Percentiles rank a stretch among this genome's conserved stretches.
phyloP scores from a whole-genome alignment of 805 yeast genomes.

The Metschnikowia gruessii region DNA sequence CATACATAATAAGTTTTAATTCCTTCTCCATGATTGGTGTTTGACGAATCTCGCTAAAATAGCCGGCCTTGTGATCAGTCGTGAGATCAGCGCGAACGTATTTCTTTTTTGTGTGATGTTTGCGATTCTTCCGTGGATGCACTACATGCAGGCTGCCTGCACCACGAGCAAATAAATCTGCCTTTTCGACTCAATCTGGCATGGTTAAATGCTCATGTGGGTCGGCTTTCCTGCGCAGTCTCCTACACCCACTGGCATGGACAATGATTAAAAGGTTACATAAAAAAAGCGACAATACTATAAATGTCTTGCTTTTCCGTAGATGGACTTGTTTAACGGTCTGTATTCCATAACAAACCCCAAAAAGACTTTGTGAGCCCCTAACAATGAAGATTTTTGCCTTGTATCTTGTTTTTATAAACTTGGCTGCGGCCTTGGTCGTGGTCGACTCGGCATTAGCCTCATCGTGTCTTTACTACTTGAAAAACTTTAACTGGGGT shows the following conservation, averaged over 20 bases:
- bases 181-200: slow-evolving; percentile 1
- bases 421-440: slow-evolving; percentile 13
- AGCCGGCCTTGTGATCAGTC: too few relatives aligned
- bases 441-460: slow-evolving; percentile 20
- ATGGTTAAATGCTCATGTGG: slow-evolving; percentile 4
- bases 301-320: neutral
- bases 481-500: slow-evolving; percentile 21
- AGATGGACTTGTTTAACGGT: too few relatives aligned
- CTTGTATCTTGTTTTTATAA: slow-evolving; percentile 1
- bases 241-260: neutral
- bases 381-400: slow-evolving; percentile 1
- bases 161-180: slow-evolving; percentile 7
- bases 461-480: slow-evolving; percentile 20
- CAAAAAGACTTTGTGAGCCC: too few relatives aligned
- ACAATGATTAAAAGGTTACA: neutral
- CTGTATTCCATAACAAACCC: too few relatives aligned
- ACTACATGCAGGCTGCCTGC: neutral
- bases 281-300: neutral
- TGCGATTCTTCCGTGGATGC: too few relatives aligned
- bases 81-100: too few relatives aligned
- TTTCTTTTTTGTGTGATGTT: too few relatives aligned
- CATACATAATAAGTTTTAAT: too few relatives aligned
- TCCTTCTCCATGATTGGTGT: too few relatives aligned
- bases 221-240: neutral
- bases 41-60: too few relatives aligned